phyloP scores from a whole-genome alignment of 495 filamentous ascomycete species.

The Aspergillus panamensis region DNA sequence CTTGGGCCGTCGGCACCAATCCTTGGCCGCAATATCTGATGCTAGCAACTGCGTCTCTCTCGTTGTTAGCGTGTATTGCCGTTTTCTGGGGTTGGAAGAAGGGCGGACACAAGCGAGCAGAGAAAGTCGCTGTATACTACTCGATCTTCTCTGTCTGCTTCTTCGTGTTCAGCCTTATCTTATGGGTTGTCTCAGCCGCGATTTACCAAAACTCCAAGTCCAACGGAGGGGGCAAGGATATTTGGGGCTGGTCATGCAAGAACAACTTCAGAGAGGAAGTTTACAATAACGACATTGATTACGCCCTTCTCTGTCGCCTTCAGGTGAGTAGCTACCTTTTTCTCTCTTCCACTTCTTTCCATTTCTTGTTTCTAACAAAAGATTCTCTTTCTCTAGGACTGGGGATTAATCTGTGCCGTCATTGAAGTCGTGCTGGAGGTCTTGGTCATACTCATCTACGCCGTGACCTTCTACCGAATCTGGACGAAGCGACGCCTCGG shows the following conservation, averaged over 20 bases:
- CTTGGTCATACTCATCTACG: conserved; percentile 89
- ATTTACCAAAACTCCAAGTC: conserved; percentile 73
- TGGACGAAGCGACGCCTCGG: conserved; percentile 90
- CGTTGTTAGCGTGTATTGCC: conserved; percentile 70
- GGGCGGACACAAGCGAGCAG: conserved; percentile 82
- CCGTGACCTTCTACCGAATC: conserved; percentile 90
- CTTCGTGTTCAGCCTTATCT: conserved; percentile 89
- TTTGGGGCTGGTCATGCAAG: conserved; percentile 97
- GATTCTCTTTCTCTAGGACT: conserved; percentile 57
- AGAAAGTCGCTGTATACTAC: conserved; percentile 92
- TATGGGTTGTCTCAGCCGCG: conserved; percentile 87
- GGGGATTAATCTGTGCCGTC: conserved; percentile 92
- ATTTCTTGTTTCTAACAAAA: not conserved
- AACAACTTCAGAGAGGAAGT: conserved; percentile 75
- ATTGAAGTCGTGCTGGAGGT: conserved; percentile 94
- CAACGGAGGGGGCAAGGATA: conserved; percentile 71
- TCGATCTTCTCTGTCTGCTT: conserved; percentile 85
- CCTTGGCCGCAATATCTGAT: conserved; percentile 88
- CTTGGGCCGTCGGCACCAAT: conserved; percentile 77
- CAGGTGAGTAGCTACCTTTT: conserved; percentile 55
- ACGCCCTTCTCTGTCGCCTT: conserved; percentile 89
- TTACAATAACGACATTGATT: conserved; percentile 76
- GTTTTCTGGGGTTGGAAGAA: conserved; percentile 86
- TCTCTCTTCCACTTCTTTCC: not conserved
- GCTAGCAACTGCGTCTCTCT: conserved; percentile 71